Evolutionary conservation across 2,329 filamentous ascomycete genomes (phyloP).

Genomic region (Paraphaeosphaeria sporulosa): DNA sequence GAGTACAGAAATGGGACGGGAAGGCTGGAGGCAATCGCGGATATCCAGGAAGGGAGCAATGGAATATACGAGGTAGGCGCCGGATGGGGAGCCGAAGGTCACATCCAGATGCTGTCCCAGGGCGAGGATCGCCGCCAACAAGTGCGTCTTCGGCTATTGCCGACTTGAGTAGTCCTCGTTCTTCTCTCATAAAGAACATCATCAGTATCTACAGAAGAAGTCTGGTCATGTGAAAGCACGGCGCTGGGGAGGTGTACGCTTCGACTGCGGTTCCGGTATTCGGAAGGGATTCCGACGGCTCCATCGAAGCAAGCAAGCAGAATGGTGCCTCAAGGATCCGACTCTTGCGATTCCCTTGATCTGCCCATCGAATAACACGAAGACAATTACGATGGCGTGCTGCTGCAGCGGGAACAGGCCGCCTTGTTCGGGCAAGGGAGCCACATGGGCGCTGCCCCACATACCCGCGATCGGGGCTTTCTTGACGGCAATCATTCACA

Average conservation of each 20-base stretch:
- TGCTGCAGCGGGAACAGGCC: background rate
- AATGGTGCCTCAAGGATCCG: background rate
- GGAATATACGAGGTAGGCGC: background rate
- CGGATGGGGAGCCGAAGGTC: slow-evolving; percentile 7
- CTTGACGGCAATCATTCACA: slow-evolving; percentile 31
- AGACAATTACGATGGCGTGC: background rate
- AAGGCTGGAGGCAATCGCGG: background rate
- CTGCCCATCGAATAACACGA: background rate
- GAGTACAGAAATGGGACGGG: background rate
- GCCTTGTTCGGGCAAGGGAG: slow-evolving; percentile 2
- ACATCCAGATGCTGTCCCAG: background rate
- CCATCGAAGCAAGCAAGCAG: background rate
- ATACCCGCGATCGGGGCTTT: slow-evolving; percentile 19
- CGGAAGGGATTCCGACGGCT: background rate
- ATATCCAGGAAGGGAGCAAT: background rate
- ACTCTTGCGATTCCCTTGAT: background rate
- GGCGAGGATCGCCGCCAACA: background rate
- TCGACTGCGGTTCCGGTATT: too few species aligned
- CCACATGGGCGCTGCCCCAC: slow-evolving; percentile 31
- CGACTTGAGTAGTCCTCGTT: background rate
- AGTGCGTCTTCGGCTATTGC: background rate
- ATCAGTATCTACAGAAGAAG: too few species aligned
- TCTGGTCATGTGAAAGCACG: too few species aligned
- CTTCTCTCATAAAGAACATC: too few species aligned
- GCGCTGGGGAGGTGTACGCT: background rate